phyloP scores from a whole-genome alignment of 352 stramenopile species.

The Globisporangium orthogonon region DNA sequence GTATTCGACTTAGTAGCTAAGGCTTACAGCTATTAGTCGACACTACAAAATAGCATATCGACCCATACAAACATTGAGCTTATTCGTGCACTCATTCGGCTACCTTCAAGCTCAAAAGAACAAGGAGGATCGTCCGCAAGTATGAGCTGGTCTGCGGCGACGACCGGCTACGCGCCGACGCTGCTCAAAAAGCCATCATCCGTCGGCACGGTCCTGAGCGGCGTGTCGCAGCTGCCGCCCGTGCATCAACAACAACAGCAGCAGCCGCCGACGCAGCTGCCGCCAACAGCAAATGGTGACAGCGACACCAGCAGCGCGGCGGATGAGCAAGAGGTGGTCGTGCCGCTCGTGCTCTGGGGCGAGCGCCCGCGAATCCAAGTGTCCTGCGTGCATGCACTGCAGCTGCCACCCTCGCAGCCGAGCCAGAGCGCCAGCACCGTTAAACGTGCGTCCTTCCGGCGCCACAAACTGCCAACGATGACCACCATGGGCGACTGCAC shows the following conservation, averaged over 20 bases:
- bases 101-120: too few relatives aligned
- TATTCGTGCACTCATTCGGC: too few relatives aligned
- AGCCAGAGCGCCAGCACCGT: conserved; percentile 56
- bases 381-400: conserved; percentile 52
- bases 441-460: neutral
- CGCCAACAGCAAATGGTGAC: neutral
- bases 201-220: conserved; percentile 2
- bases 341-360: conserved; percentile 70
- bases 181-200: conserved; percentile 18
- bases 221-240: neutral
- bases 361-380: conserved; percentile 43
- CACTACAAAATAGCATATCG: too few relatives aligned
- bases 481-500: neutral
- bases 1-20: too few relatives aligned
- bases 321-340: conserved; percentile 32
- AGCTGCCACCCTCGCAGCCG: conserved; percentile 56
- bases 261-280: too few relatives aligned
- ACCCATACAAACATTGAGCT: too few relatives aligned
- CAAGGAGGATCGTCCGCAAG: neutral
- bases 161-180: conserved; percentile 17
- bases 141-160: conserved; percentile 24
- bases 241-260: neutral
- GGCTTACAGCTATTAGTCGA: too few relatives aligned
- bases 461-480: neutral
- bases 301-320: neutral